Evolutionary conservation across 2,329 filamentous ascomycete species (phyloP), one percentile per base, ranked within the genome.

Genomic region (Teratosphaeria pseudoeucalypti): DNA sequence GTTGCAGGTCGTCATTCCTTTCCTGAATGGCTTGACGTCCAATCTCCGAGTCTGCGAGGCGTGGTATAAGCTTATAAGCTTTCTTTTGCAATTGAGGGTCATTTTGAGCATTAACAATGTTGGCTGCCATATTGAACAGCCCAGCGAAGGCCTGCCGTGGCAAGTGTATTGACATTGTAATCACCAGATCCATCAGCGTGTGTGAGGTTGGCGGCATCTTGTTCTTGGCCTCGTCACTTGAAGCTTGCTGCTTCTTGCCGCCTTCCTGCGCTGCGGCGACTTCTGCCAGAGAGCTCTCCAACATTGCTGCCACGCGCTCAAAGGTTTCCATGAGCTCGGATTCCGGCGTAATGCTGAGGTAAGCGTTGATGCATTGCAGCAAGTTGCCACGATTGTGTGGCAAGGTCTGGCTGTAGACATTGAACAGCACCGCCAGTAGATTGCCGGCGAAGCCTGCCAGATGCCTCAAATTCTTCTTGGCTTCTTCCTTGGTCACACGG

Each of bases 1-100:
- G 75, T 74, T 96, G 92, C 23, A 99, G 79, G 69, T 96, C 91
- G 0, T 75, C 74, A 65, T 84, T 90, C 58, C 92, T 85, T 69
- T 92, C 86, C 63, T 81, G 75, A 1, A 99, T 81, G 3, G 92
- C 92, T n/a, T 79, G 76, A 65, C 83, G 84, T 54, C 94, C 94
- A 55, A 82, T 83, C 37, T 89, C 84, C 1, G 92, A 95, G 64
- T 89, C 87, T 1, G 89, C 87, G 49, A 99, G 82, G 58, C 94
- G 87, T 3, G 94, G 92, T 56, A 99, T 95, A 57, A 99, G 83
- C 78, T 97, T 97, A 79, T 99, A 99, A 0, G 94, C 92, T 77
- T 99, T 99, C 83, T 99, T 99, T 74, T 97, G 92, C 39, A 99
- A 79, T 73, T 97, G 92, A 10, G 92, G 88, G 70, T 97, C 92